Base-by-base conservation (phyloP, 257 asterid species). In the Lycium barbarum region DNA sequence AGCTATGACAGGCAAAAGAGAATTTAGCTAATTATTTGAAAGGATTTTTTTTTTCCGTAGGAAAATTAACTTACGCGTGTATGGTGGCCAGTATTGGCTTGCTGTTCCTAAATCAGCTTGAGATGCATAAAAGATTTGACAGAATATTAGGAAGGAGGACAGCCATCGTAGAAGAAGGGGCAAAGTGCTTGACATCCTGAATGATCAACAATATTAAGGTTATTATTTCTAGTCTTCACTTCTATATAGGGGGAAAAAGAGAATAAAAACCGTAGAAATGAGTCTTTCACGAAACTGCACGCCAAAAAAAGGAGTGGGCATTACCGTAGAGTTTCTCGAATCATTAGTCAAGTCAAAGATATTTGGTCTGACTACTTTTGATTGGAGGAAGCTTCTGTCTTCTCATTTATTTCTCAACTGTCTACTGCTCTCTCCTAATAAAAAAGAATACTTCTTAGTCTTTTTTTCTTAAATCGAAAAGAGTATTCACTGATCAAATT, bases 31-130 rank as follows among this genome's bases (percentile, higher is more conserved):
- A 8, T 22, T 26, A 26, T 26, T 26, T 26, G 33, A 26, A 0
- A 26, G 33, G 33, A 1, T 26, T 26, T 26, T 26, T 26, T 26
- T 18, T n/a, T 59, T 7, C 7, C 9, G 6, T 3, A 9, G 18
- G 1, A 63, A 47, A 61, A 82, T 11, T 1, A 33, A 87, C 98
- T 93, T 93, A 93, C 98, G 98, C 13, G 91, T 84, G 35, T 92
- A 95, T 0, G 98, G 98, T 66, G 95, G 91, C 9, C 68, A 7
- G 59, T 93, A 95, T 6, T 84, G 90, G 88, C 92, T 90, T 49
- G 95, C 94, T 20, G 94, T 91, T 87, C 98, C 98, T 26, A 95
- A 71, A 86, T 95, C 98, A 59, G 94, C 98, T 22, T 79, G 79
- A 68, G 90, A 86, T 9, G 36, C 82, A 57, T 7, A 68, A 81